Percentiles rank a stretch among this genome's conserved stretches.
phyloP scores from a whole-genome alignment of 352 stramenopile species.

The Halophytophthora batemanensis region DNA sequence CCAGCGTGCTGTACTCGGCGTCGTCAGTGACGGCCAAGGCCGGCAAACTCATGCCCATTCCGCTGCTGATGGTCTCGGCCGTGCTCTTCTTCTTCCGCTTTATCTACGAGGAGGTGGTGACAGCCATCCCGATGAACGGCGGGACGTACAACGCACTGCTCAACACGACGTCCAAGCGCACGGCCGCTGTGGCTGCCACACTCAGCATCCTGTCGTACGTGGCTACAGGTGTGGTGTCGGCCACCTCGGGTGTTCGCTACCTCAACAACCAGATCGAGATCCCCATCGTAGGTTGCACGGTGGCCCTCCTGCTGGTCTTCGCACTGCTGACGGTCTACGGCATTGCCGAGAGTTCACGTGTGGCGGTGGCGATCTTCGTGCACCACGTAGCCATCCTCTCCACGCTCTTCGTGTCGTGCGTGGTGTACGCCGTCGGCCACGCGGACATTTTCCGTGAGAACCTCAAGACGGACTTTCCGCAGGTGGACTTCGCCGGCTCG shows the following conservation, averaged over 20 bases:
- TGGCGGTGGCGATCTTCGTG: conserved; percentile 85
- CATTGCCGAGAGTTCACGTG: conserved; percentile 72
- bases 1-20: conserved; percentile 74
- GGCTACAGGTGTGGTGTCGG: conserved; percentile 74
- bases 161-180: conserved; percentile 86
- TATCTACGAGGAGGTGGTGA: conserved; percentile 88
- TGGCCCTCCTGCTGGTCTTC: conserved; percentile 69
- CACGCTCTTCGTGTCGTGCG: conserved; percentile 42
- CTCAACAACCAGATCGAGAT: conserved; percentile 65
- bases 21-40: conserved; percentile 38
- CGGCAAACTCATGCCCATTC: conserved; percentile 77
- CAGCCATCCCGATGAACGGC: conserved; percentile 86
- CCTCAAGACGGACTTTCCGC: conserved; percentile 44
- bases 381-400: conserved; percentile 68
- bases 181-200: conserved; percentile 76
- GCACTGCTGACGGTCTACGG: conserved; percentile 65
- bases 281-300: conserved; percentile 29
- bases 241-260: conserved; percentile 74
- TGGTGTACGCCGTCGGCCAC: conserved; percentile 59
- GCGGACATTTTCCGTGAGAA: conserved; percentile 60
- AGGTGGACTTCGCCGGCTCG: conserved; percentile 49
- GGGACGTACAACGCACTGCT: conserved; percentile 89
- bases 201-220: conserved; percentile 89
- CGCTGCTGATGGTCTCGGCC: conserved; percentile 63
- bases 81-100: conserved; percentile 62